Conservation (phyloP, 192 early-diverging fungal genomes). For the Coemansia sp. region DNA sequence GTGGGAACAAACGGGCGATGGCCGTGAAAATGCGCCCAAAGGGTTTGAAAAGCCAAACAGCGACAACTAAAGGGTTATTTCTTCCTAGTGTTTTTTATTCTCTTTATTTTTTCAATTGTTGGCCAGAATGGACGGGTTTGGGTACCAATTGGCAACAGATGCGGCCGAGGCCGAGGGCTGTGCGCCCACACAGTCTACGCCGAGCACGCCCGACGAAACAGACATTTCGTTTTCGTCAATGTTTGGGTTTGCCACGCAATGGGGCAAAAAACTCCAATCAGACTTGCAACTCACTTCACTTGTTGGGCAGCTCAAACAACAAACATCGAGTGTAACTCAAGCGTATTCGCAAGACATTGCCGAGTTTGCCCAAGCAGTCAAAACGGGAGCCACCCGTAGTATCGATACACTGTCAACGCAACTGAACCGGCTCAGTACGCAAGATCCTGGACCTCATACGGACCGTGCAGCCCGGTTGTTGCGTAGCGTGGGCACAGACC, state of each 20-base stretch:
- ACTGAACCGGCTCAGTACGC: slow-evolving; percentile 30
- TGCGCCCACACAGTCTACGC: slow-evolving; percentile 1
- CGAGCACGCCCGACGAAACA: not conserved
- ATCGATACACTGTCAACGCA: slow-evolving; percentile 45
- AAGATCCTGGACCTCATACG: not conserved
- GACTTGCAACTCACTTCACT: slow-evolving; percentile 33
- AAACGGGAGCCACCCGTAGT: slow-evolving; percentile 29
- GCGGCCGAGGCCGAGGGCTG: slow-evolving; percentile 48
- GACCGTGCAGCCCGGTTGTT: slow-evolving; percentile 6
- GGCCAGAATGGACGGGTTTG: slow-evolving; percentile 35
- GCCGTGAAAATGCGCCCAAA: slow-evolving; percentile 53
- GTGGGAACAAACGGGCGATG: slow-evolving; percentile 85
- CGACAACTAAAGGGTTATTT: slow-evolving; percentile 15
- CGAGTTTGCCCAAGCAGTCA: slow-evolving; percentile 48
- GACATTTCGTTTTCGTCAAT: slow-evolving; percentile 9
- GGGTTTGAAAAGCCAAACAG: slow-evolving; percentile 42
- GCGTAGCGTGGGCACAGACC: slow-evolving; percentile 27
- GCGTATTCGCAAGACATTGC: slow-evolving; percentile 48
- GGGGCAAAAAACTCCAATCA: slow-evolving; percentile 44
- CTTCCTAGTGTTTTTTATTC: slow-evolving; percentile 1
- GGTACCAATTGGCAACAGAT: slow-evolving; percentile 34
- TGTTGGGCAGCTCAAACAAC: slow-evolving; percentile 48
- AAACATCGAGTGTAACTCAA: slow-evolving; percentile 43
- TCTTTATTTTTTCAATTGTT: slow-evolving; percentile 6
- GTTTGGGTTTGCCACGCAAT: slow-evolving; percentile 44